phyloP scores from a whole-genome alignment of 2,329 filamentous ascomycete species.

The Cladosporium sp. region DNA sequence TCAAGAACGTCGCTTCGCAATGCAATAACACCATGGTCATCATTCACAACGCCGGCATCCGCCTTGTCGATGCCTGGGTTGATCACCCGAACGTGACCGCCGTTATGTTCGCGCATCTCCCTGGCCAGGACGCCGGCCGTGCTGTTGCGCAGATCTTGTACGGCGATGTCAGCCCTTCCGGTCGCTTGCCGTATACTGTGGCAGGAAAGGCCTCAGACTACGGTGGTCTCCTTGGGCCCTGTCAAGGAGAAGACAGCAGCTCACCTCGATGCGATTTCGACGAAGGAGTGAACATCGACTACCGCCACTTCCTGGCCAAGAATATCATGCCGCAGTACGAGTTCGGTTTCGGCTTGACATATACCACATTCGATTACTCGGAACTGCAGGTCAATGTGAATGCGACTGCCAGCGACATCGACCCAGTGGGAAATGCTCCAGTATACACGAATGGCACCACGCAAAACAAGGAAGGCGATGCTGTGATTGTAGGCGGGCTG shows the following conservation, averaged over 20 bases:
- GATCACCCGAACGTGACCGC: constrained; percentile 62
- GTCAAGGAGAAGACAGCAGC: constrained; percentile 17
- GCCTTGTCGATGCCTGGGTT: constrained; percentile 58
- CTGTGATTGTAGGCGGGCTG: constrained; percentile 25
- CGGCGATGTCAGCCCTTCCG: constrained; percentile 54
- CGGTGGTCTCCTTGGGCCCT: constrained; percentile 37
- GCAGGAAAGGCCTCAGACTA: constrained; percentile 56
- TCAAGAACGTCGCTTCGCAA: constrained; percentile 53
- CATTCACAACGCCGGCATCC: constrained; percentile 60
- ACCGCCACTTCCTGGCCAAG: constrained; percentile 30
- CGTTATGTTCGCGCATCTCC: constrained; percentile 60
- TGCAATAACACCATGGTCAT: constrained; percentile 63
- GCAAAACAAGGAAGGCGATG: constrained; percentile 22
- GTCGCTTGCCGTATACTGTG: constrained; percentile 59
- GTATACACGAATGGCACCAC: constrained; percentile 29
- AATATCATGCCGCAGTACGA: constrained; percentile 30
- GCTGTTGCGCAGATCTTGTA: constrained; percentile 56
- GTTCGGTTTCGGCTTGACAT: constrained; percentile 38
- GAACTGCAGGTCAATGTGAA: constrained; percentile 24
- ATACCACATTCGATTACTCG: constrained; percentile 32
- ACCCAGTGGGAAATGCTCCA: constrained; percentile 16
- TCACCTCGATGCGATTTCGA: constrained; percentile 31
- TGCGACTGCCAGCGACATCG: constrained; percentile 20
- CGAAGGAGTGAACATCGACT: constrained; percentile 37
- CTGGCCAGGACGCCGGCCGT: constrained; percentile 59